Conservation (phyloP, 1,284 basidiomycete genomes). For the Malassezia slooffiae region DNA sequence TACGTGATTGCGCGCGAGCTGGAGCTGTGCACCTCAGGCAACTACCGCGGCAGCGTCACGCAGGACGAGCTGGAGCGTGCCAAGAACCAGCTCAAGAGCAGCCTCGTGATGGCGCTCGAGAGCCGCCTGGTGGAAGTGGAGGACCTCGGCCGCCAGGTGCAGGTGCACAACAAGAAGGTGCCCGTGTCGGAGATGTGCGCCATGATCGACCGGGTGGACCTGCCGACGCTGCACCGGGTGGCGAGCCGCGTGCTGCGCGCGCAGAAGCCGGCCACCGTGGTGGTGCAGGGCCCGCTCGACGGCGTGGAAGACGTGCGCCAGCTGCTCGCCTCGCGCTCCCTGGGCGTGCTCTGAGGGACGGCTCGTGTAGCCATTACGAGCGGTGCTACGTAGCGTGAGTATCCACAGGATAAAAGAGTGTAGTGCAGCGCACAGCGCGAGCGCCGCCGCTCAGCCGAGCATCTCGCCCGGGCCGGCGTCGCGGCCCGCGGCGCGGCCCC, state of each 20-base stretch:
- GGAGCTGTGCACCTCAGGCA: constrained; percentile 46
- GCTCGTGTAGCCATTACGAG: no score
- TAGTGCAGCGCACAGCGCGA: no score
- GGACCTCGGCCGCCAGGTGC: constrained; percentile 59
- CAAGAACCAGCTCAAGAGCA: constrained; percentile 90
- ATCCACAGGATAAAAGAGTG: no score
- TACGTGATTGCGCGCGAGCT: constrained; percentile 75
- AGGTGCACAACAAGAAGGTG: constrained; percentile 81
- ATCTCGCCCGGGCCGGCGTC: no score
- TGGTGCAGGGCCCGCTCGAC: constrained; percentile 36
- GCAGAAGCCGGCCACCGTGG: constrained; percentile 33
- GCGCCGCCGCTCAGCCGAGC: no score
- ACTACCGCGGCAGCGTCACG: constrained; percentile 51
- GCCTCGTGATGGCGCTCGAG: constrained; percentile 89
- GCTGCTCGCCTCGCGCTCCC: constrained; percentile 23
- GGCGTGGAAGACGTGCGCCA: constrained; percentile 34
- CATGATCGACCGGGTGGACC: constrained; percentile 70
- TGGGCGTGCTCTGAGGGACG: no score
- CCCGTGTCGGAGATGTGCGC: constrained; percentile 82
- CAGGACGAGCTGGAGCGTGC: constrained; percentile 67
- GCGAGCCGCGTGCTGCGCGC: constrained; percentile 59
- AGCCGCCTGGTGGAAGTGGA: constrained; percentile 65
- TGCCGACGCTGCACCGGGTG: constrained; percentile 61
- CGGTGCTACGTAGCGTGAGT: no score
- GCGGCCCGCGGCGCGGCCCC: no score